phyloP scores from a whole-genome alignment of 176 grass and related monocot species.

The Rhynchospora tenuis region DNA sequence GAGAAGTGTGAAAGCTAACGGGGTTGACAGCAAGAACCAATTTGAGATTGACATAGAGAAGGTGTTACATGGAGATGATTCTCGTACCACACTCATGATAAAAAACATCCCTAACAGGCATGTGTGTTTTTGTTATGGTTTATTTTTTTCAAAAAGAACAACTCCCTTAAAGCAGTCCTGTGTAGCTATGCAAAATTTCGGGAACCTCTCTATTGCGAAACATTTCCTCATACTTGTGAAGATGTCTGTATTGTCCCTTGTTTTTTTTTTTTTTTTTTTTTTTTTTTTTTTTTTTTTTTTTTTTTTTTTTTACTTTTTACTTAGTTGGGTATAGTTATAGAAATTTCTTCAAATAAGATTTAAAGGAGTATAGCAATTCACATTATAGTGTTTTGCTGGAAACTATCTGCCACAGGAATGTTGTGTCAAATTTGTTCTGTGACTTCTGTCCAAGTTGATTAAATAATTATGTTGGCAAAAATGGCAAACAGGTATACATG shows the following conservation, averaged over 20 bases:
- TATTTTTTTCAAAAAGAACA: not conserved
- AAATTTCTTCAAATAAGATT: not conserved
- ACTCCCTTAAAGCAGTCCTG: not conserved
- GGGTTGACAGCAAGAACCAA: constrained; percentile 63
- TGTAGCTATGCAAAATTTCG: not conserved
- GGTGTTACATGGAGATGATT: constrained; percentile 66
- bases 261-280: not conserved
- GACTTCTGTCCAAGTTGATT: not conserved
- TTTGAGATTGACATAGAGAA: constrained; percentile 83
- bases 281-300: not conserved
- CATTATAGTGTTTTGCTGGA: not conserved
- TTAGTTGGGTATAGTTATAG: not conserved
- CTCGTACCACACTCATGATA: constrained; percentile 88
- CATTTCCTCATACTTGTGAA: constrained; percentile 6
- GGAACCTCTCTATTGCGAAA: not conserved
- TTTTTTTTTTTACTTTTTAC: not conserved
- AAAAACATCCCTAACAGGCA: constrained; percentile 99
- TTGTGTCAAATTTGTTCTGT: not conserved
- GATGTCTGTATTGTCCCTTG: not conserved
- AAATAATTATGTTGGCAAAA: not conserved
- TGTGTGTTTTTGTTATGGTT: constrained; percentile 4
- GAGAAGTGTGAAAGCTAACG: constrained; percentile 64
- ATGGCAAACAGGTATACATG: constrained; percentile 65
- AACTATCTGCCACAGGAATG: not conserved
- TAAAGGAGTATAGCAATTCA: not conserved